Base-by-base conservation (phyloP, 148 eudicot genomes). In the Cornus controversa region DNA sequence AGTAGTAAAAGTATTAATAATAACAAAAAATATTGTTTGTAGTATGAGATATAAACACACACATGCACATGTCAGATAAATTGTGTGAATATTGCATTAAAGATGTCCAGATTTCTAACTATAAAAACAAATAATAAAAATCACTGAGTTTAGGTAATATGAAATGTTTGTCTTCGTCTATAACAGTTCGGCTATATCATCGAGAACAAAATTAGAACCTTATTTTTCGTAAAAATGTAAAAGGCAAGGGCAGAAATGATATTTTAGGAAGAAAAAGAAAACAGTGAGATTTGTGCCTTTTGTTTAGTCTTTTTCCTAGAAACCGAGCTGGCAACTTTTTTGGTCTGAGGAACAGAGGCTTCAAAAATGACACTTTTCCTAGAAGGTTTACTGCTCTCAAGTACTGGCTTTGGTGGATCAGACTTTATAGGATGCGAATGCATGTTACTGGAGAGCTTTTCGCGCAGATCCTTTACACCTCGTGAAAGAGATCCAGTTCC, bases 401-500 rank as follows among this genome's bases (percentile, higher is more conserved):
- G 40, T 57, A 82, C 88, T 57, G 86, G 85, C 86, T 85, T 91
- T 69, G 75, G 82, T 31, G 81, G 85, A 79, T 85, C 86, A 70
- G 75, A 71, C 62, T 82, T 91, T n/a, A 81, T 69, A 58, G 84
- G 85, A n/a, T 78, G 86, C 37, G 86, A 57, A 77, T 88, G 85
- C 80, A 79, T 80, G 60, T 85, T 77, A 53, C 99, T 97, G 78
- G 99, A 90, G 47, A 96, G 86, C 86, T 87, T 89, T 83, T 96
- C 98, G 72, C 98, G 97, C 74, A 96, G 85, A 85, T 96, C 98
- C 81, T 94, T 87, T 22, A 84, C 88, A 80, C 88, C 92, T 70
- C 81, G 2, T 64, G 85, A 78, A 73, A 68, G 42, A 74, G 87
- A 80, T 34, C 81, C 82, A 47, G 66, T 80, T 67, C 82, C 87